Evolutionary conservation across 192 early-diverging fungal genomes (phyloP).

Genomic region (Martensiomyces pterosporus): DNA sequence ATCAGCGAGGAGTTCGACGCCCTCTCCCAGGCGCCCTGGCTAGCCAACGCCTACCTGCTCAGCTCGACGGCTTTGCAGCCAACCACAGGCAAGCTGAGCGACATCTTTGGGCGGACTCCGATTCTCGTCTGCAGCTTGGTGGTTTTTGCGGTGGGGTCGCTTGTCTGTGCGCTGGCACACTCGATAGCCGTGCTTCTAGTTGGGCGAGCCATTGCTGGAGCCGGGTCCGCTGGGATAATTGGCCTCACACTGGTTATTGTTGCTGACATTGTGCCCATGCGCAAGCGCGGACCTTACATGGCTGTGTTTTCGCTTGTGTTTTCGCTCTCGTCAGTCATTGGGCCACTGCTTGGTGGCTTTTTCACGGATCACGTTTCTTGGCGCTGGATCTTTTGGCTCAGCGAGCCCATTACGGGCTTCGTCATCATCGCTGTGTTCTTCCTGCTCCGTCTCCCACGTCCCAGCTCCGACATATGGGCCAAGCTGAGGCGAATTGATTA

Average conservation of each 20-base stretch:
- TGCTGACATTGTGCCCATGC: constrained; percentile 64
- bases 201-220: constrained; percentile 61
- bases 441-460: constrained; percentile 35
- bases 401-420: constrained; percentile 49
- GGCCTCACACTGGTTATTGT: constrained; percentile 64
- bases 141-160: constrained; percentile 56
- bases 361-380: constrained; percentile 55
- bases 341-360: constrained; percentile 58
- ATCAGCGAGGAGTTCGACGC: constrained; percentile 61
- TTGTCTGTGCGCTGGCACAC: constrained; percentile 52
- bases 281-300: constrained; percentile 63
- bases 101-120: constrained; percentile 75
- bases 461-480: constrained; percentile 15
- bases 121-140: constrained; percentile 53
- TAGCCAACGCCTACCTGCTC: constrained; percentile 68
- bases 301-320: constrained; percentile 58
- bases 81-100: constrained; percentile 72
- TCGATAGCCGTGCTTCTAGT: constrained; percentile 64
- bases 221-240: constrained; percentile 66
- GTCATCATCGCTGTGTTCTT: constrained; percentile 43
- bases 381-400: constrained; percentile 66
- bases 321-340: constrained; percentile 56
- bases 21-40: constrained; percentile 69
- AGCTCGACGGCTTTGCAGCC: constrained; percentile 75
- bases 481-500: constrained; percentile 66